Conservation (phyloP, 371 early-diverging fungal genomes). For the Conidiobolus incongruus region DNA sequence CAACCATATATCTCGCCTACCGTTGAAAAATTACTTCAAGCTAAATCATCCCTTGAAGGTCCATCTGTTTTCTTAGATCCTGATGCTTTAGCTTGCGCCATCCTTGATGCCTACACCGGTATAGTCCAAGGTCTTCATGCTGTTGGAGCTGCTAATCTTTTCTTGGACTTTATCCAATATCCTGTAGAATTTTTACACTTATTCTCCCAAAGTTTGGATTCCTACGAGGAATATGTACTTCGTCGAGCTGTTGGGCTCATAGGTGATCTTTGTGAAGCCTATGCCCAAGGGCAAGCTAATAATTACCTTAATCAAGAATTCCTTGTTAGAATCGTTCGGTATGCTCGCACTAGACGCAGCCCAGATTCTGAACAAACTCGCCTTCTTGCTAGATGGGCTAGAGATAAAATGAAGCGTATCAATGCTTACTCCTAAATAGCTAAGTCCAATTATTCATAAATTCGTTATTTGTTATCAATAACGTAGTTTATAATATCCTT, state of each 20-base stretch:
- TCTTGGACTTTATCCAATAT: conserved; percentile 30
- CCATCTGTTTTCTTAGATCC: conserved; percentile 31
- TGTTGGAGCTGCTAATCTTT: conserved; percentile 24
- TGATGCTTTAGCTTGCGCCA: conserved; percentile 64
- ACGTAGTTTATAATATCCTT: no score
- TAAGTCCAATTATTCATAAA: no score
- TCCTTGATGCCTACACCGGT: conserved; percentile 86
- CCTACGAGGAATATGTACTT: conserved; percentile 28
- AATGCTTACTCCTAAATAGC: no score
- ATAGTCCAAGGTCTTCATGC: conserved; percentile 77
- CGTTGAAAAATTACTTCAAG: conserved; percentile 71
- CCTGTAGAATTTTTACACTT: conserved; percentile 54
- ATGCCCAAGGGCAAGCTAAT: conserved; percentile 42
- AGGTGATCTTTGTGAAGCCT: conserved; percentile 56
- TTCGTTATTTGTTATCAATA: no score
- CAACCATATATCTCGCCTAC: conserved; percentile 53
- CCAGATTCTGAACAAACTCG: conserved; percentile 30
- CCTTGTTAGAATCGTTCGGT: no score
- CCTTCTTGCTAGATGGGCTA: conserved; percentile 67
- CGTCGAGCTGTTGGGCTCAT: conserved; percentile 66
- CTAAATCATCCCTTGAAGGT: conserved; percentile 37
- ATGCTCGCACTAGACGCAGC: conserved; percentile 43
- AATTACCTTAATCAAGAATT: conserved; percentile 36
- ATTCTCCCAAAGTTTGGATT: conserved; percentile 29
- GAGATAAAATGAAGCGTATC: no score